Base-by-base conservation (phyloP, 2,329 filamentous ascomycete genomes). In the Epicoccum nigrum region DNA sequence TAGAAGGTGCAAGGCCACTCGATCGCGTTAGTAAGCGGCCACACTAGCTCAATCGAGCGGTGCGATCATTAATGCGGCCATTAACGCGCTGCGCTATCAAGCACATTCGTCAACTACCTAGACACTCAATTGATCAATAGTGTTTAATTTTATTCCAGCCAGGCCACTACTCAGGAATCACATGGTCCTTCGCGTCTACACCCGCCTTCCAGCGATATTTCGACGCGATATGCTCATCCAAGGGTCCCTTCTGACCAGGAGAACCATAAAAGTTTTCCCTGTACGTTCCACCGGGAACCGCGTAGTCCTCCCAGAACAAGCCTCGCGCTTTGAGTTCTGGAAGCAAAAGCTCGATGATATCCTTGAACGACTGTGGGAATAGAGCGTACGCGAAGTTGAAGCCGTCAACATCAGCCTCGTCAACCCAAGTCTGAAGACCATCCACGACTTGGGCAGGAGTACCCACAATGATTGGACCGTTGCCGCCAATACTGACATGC, bases 301-400 rank as follows among this genome's bases (percentile, higher is more conserved):
- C 76, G 60, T 80, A 81, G 34, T 79, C 76, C 15, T 79, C 70
- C 73, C 74, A 84, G 67, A 86, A 85, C 4, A 86, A 64, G 0
- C 85, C 85, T 17, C 86, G 76, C 8, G 73, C 74, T 20, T 77
- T 79, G n/a, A 90, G 75, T 59, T 89, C 87, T 0, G 86, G 87
- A 2, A 89, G 67, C 5, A 89, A 69, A 1, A 86, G 75, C 23
- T 89, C 83, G 32, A 85, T 81, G 13, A 89, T 83, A 57, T 89
- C 86, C 51, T 85, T 81, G 72, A 89, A 89, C 0, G 85, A 85
- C 48, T 83, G 81, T 0, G 86, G 86, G 61, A 86, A 86, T 13
- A 88, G 72, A 0, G 84, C 83, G 57, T 89, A 88, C 1, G 83
- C 86, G 67, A 90, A 80, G 65, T 91, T 91, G 72, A 91, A 91